These are phyloP conservation scores for Insectozyma bohioensis DNA, from an alignment of 1,139 yeast genomes.

Conservation along the genomic window DNA sequence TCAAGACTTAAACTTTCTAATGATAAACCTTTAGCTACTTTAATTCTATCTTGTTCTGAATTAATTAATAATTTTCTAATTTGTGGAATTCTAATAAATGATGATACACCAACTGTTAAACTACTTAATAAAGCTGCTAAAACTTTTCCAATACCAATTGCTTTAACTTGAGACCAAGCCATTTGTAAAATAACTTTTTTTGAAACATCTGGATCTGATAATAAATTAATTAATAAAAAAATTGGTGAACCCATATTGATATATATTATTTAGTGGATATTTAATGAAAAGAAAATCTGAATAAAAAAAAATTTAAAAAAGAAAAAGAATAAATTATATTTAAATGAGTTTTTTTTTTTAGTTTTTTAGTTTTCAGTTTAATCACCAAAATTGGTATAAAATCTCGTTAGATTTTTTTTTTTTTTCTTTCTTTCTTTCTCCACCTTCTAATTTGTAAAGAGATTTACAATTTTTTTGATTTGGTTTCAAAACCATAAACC, in stretches of 20 bases:
- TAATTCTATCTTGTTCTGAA: slow-evolving; percentile 25
- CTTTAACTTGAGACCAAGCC: slow-evolving; percentile 37
- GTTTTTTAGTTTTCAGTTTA: too few species aligned
- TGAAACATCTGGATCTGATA: slow-evolving; percentile 42
- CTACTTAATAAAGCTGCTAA: slow-evolving; percentile 36
- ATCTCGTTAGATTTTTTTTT: too few species aligned
- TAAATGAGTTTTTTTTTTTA: too few species aligned
- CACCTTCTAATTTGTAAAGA: too few species aligned
- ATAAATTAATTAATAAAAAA: slow-evolving; percentile 28
- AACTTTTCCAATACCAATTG: slow-evolving; percentile 37
- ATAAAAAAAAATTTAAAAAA: not conserved
- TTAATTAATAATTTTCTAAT: slow-evolving; percentile 34
- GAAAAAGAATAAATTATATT: too few species aligned
- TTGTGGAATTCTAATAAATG: slow-evolving; percentile 45
- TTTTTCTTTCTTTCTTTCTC: too few species aligned
- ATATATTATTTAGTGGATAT: not conserved
- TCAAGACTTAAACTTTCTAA: slow-evolving; percentile 39
- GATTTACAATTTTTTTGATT: too few species aligned
- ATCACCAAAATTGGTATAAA: too few species aligned
- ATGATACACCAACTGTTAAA: slow-evolving; percentile 40
- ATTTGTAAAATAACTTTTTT: slow-evolving; percentile 41
- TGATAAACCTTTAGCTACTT: slow-evolving; percentile 42
- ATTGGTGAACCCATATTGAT: slow-evolving; percentile 25
- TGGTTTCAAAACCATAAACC: too few species aligned
- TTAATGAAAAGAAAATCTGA: not conserved